Evolutionary conservation across 1,139 yeast species (phyloP), one percentile per base, ranked within the genome.

Genomic region (Pichia sp.): DNA sequence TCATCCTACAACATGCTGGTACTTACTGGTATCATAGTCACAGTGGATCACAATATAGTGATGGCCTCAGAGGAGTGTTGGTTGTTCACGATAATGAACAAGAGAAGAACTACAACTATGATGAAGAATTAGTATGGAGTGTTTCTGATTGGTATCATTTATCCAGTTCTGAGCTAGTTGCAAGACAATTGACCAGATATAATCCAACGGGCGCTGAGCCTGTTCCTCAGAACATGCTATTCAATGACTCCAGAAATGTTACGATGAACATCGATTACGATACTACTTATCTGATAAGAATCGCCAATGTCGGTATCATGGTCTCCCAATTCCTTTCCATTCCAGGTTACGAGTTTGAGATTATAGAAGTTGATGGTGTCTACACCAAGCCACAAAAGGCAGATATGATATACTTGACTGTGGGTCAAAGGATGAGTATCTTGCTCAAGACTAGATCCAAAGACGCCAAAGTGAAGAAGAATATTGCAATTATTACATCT

Each of bases 161-260:
- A 21, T 60, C 67, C 30, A 65, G 74, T 38, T 61, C 62, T 14
- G 66, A 59, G 2, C 62, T 79, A 30, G 58, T 66, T 37, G 49
- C 58, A 9, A 56, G 59, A 25, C 81, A 80, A 56, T 58, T 78
- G 52, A 68, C 69, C 34, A 59, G 80, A 45, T 81, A 70, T 53
- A 82, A 82, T 48, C 93, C 93, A 22, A 80, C 88, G 2, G 93
- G 93, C 38, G 86, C 84, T 27, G 93, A 82, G 55, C 91, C 91
- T 26, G 70, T 81, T 39, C 91, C 91, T 7, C 76, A 76, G 44
- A 77, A 74, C 50, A 51, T 74, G 26, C 61, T 81, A 37, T 69
- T 81, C 53, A 80, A 81, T 52, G 82, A 81, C 44, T 67, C 82
- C 11, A 67, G 71, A 38, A 75, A 77, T 49, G 67, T 61, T 15